Evolutionary conservation across 257 asterid species (phyloP).

Genomic region (Henckelia pumila): DNA sequence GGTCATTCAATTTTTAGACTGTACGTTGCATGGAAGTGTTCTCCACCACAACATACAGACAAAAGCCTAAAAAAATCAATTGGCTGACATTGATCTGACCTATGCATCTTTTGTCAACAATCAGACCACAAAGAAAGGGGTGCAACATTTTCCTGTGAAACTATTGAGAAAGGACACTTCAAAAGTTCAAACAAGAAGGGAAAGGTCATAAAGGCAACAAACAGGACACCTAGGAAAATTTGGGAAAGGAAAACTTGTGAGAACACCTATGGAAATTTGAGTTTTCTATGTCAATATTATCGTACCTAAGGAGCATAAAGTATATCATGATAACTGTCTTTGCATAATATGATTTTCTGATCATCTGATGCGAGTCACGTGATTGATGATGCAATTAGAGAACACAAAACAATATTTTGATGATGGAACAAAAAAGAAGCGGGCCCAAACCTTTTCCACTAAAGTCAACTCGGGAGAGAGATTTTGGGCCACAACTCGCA

Average conservation of each 20-base stretch:
- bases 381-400: background rate
- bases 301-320: conserved; percentile 10
- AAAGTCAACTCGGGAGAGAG: conserved; percentile 84
- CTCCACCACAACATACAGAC: conserved; percentile 11
- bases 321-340: conserved; percentile 17
- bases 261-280: conserved; percentile 3
- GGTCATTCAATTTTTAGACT: conserved; percentile 2
- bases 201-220: conserved; percentile 4
- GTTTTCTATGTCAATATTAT: background rate
- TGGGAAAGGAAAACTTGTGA: background rate
- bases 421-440: conserved; percentile 23
- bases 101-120: conserved; percentile 1
- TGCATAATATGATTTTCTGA: background rate
- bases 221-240: conserved; percentile 1
- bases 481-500: conserved; percentile 88
- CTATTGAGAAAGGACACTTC: background rate
- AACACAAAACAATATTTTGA: background rate
- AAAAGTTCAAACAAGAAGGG: background rate
- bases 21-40: background rate
- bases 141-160: background rate
- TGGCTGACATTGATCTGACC: background rate
- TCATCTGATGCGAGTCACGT: conserved; percentile 8
- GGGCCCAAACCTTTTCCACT: conserved; percentile 73
- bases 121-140: background rate
- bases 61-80: conserved; percentile 13